A percentile compares a stretch with the other conserved stretches of the same genome.
These are phyloP conservation scores for Histomonas meleagridis DNA, from an alignment of 208 protist genomes.

Conservation along the genomic window DNA sequence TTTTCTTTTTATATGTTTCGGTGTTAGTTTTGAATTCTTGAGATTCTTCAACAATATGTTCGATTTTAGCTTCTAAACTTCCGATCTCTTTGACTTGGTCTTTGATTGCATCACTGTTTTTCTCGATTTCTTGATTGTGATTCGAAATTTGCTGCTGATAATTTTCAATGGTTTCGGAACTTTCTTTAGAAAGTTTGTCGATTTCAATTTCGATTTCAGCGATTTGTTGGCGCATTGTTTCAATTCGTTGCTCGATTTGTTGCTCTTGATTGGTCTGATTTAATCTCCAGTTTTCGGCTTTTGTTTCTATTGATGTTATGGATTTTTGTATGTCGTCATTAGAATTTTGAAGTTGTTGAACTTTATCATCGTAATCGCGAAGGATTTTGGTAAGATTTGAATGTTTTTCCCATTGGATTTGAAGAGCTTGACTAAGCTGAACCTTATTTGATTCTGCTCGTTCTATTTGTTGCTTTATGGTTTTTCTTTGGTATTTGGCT, in stretches of 20 bases:
- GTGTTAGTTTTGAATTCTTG: neutral
- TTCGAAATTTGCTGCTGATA: constrained; percentile 19
- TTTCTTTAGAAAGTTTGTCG: neutral
- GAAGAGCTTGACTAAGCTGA: neutral
- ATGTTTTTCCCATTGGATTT: constrained; percentile 18
- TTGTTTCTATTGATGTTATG: constrained; percentile 2
- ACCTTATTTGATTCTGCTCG: neutral
- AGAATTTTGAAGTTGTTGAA: neutral
- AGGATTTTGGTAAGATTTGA: neutral
- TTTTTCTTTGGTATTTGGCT: neutral
- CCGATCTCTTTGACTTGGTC: neutral
- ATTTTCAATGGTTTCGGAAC: neutral
- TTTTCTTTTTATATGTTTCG: neutral
- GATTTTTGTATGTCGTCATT: neutral
- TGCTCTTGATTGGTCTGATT: neutral
- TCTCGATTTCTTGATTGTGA: neutral
- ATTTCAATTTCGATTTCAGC: neutral
- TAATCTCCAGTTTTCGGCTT: neutral
- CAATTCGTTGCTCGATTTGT: neutral
- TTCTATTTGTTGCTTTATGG: constrained; percentile 9
- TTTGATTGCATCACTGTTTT: neutral
- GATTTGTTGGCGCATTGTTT: neutral
- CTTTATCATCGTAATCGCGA: neutral
- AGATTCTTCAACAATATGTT: neutral
- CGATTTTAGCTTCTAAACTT: constrained; percentile 18